Evolutionary conservation across 108 stramenopile genomes (phyloP).

Genomic region (Fistulifera solaris): DNA sequence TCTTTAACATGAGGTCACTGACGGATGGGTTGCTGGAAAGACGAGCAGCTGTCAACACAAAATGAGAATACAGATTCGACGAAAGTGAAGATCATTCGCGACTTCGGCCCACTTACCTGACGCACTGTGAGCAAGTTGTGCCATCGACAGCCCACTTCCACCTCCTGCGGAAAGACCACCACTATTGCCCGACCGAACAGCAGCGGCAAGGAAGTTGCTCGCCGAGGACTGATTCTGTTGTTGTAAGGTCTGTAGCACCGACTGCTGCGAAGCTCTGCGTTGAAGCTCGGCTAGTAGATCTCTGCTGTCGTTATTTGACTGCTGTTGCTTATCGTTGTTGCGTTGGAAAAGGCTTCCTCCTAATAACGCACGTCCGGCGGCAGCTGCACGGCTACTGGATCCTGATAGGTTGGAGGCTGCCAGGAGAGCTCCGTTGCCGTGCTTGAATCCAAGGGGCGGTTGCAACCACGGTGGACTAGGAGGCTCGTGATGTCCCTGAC

Average conservation of each 20-base stretch:
- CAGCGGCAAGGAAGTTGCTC: too few relatives aligned
- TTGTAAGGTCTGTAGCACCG: too few relatives aligned
- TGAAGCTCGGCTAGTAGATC: too few relatives aligned
- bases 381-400: conserved; percentile 49
- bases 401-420: conserved; percentile 31
- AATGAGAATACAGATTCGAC: not conserved
- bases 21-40: conserved; percentile 41
- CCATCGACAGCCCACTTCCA: too few relatives aligned
- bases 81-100: too few relatives aligned
- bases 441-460: conserved; percentile 46
- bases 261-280: too few relatives aligned
- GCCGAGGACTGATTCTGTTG: too few relatives aligned
- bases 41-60: conserved; percentile 18
- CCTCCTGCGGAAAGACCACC: too few relatives aligned
- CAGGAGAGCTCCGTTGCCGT: conserved; percentile 30
- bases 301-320: too few relatives aligned
- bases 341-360: conserved; percentile 14
- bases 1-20: conserved; percentile 55
- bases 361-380: conserved; percentile 60
- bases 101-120: conserved; percentile 25
- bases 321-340: too few relatives aligned
- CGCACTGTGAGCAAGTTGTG: conserved; percentile 66
- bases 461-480: conserved; percentile 46
- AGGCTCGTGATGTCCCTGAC: conserved; percentile 6
- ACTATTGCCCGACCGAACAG: too few relatives aligned